Conservation (phyloP, 176 grass and related monocot genomes). For the Sorghum bicolor region Sorghum_bicolor_NCBIv3 NC_012874.2:54680001-54680500, state of each 20-base stretch:
- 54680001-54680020: conserved; percentile 50
- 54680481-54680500: background rate
- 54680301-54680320: conserved; percentile 91
- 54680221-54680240: conserved; percentile 62
- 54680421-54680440: conserved; percentile 62
- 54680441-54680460: background rate
- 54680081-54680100: conserved; percentile 26
- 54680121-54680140: conserved; percentile 51
- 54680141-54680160: conserved; percentile 74
- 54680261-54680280: conserved; percentile 52
- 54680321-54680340: conserved; percentile 64
- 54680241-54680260: conserved; percentile 53
- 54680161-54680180: conserved; percentile 67
- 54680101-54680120: conserved; percentile 25
- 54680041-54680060: conserved; percentile 42
- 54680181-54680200: conserved; percentile 63
- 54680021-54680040: conserved; percentile 56
- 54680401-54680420: conserved; percentile 74
- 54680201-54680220: conserved; percentile 60
- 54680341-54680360: conserved; percentile 63
- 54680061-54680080: conserved; percentile 66
- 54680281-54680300: conserved; percentile 39
- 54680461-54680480: background rate
- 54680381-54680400: conserved; percentile 65
- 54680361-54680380: conserved; percentile 93